Percentiles rank a stretch among this genome's conserved stretches.
Conservation (phyloP, 352 stramenopile genomes). For the Pythium folliculosum region DNA sequence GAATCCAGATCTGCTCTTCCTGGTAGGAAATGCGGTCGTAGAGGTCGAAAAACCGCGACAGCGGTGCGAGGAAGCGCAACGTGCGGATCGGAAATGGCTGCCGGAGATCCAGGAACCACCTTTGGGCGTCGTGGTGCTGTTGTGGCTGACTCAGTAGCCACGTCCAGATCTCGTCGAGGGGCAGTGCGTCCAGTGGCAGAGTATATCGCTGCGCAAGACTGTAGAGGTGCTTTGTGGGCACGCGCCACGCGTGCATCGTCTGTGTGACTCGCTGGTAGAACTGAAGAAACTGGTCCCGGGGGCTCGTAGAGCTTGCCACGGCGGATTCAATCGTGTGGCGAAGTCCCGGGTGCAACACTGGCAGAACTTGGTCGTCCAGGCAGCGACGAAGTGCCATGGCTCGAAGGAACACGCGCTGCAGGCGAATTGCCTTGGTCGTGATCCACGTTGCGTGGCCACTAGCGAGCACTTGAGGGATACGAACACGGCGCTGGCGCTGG, state of each 20-base stretch:
- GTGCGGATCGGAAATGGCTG: conserved; percentile 34
- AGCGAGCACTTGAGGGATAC: conserved; percentile 10
- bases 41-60: conserved; percentile 39
- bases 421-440: conserved; percentile 8
- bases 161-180: conserved; percentile 32
- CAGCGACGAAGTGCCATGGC: conserved; percentile 2
- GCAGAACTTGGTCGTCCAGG: conserved; percentile 14
- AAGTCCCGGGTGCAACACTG: conserved; percentile 10
- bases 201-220: conserved; percentile 32
- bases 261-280: conserved; percentile 31
- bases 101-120: conserved; percentile 38
- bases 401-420: conserved; percentile 18
- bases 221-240: conserved; percentile 31
- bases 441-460: conserved; percentile 26
- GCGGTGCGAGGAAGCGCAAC: conserved; percentile 30
- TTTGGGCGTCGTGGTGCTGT: neutral
- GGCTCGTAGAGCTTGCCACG: neutral
- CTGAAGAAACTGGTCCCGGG: conserved; percentile 14
- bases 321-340: neutral
- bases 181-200: conserved; percentile 33
- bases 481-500: neutral
- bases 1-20: conserved; percentile 23
- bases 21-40: conserved; percentile 36
- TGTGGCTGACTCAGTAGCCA: conserved; percentile 28
- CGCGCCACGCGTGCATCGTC: conserved; percentile 39